These are phyloP conservation scores for Leccinum proximum DNA, from an alignment of 1,284 basidiomycete genomes.

Conservation along the genomic window DNA sequence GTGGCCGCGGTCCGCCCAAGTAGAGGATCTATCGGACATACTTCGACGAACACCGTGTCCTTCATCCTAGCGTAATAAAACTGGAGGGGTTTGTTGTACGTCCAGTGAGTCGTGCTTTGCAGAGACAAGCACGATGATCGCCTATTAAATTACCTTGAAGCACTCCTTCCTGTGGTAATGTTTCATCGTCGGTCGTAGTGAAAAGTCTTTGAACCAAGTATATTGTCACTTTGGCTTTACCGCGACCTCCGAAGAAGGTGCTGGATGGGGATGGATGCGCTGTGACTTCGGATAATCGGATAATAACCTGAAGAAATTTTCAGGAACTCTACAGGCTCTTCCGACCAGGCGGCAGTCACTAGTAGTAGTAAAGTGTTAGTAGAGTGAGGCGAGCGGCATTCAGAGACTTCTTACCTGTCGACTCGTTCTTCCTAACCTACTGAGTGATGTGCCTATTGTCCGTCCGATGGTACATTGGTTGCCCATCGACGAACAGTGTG, in stretches of 20 bases:
- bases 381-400: background rate
- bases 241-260: slow-evolving; percentile 80
- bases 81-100: no score
- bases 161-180: background rate
- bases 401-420: background rate
- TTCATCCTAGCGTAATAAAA: no score
- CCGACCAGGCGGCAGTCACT: background rate
- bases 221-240: slow-evolving; percentile 63
- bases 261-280: slow-evolving; percentile 32
- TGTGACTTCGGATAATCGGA: background rate
- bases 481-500: slow-evolving; percentile 49
- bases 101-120: background rate
- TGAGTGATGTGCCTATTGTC: slow-evolving; percentile 49
- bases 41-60: no score
- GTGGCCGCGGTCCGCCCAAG: no score
- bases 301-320: slow-evolving; percentile 61
- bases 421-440: slow-evolving; percentile 2
- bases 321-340: slow-evolving; percentile 45
- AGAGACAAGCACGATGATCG: background rate
- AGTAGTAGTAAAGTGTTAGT: slow-evolving; percentile 4
- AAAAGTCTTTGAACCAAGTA: slow-evolving; percentile 73
- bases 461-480: slow-evolving; percentile 45
- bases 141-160: background rate
- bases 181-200: slow-evolving; percentile 18
- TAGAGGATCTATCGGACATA: no score